These are phyloP conservation scores for Delphinella strobiligena DNA, from an alignment of 2,329 filamentous ascomycete genomes.

Conservation along the genomic window DNA sequence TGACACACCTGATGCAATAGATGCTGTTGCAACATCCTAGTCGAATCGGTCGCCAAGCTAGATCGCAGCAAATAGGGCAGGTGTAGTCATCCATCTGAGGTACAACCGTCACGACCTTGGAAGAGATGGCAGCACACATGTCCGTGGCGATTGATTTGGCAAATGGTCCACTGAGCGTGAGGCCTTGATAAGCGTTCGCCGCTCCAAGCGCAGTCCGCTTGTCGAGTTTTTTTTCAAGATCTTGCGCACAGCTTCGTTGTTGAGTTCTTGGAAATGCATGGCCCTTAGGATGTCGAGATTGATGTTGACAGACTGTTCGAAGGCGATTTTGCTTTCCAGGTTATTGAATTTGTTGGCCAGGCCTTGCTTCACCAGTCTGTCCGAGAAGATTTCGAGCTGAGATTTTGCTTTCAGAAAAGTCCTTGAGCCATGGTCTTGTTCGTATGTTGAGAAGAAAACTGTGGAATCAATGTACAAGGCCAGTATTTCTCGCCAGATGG, in stretches of 20 bases:
- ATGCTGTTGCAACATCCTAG: slow-evolving; percentile 59
- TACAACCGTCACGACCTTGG: slow-evolving; percentile 59
- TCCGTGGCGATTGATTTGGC: slow-evolving; percentile 60
- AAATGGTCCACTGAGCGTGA: slow-evolving; percentile 46
- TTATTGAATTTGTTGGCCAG: slow-evolving; percentile 53
- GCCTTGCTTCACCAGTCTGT: slow-evolving; percentile 49
- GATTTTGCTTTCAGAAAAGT: slow-evolving; percentile 53
- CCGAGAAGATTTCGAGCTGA: slow-evolving; percentile 60
- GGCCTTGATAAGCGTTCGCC: slow-evolving; percentile 36
- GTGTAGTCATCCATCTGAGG: slow-evolving; percentile 76
- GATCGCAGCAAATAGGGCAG: slow-evolving; percentile 67
- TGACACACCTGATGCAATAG: slow-evolving; percentile 74
- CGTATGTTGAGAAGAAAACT: slow-evolving; percentile 70
- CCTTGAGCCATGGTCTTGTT: slow-evolving; percentile 56
- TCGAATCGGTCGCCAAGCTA: slow-evolving; percentile 73
- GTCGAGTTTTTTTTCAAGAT: slow-evolving; percentile 90
- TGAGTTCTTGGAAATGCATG: slow-evolving; percentile 75
- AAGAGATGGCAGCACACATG: slow-evolving; percentile 61
- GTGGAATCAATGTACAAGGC: slow-evolving; percentile 68
- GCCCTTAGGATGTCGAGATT: slow-evolving; percentile 69
- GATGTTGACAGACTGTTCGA: slow-evolving; percentile 57
- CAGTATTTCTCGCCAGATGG: slow-evolving; percentile 70
- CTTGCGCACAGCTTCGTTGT: slow-evolving; percentile 63
- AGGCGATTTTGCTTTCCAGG: slow-evolving; percentile 50
- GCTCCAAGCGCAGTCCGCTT: slow-evolving; percentile 68